Evolutionary conservation across 306 rosid genomes (phyloP), one percentile per base, ranked within the genome.

Genomic region (Benincasa hispida): DNA sequence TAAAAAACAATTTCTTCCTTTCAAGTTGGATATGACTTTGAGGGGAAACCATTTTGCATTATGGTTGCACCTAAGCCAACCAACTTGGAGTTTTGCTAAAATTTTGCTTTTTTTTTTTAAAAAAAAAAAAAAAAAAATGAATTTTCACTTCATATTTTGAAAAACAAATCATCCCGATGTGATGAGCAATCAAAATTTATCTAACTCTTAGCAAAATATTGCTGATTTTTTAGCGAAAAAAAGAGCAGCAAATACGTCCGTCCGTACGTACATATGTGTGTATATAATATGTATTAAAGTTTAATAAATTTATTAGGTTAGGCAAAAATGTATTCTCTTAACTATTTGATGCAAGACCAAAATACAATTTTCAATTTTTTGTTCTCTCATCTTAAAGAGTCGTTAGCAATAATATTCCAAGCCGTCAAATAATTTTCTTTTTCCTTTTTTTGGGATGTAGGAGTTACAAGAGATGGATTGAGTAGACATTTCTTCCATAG

Each of bases 401-500:
- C 6, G 18, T 24, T 3, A 27, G 34, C 15, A 2, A 25, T 4
- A 59, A 11, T 59, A 19, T 55, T n/a, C 13, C 27, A 9, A 55
- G 5, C 13, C 0, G 13, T 8, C 5, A 21, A 55, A n/a, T 21
- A 1, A 27, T 59, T 59, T 55, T 21, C 0, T 72, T 72, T 18
- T 19, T 9, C 8, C 6, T 37, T 22, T 25, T 39, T 27, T 5
- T 47, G 17, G 18, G 18, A 5, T 41, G 68, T 81, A 93, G 98
- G 98, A 80, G 98, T 94, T 13, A 89, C 91, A 48, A 94, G 93
- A 87, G 99, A 94, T 84, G 99, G 99, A 0, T 78, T 94, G 85
- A 94, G 89, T 80, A 87, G 96, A 77, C 99, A 94, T 82, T 94
- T 92, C 83, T 94, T 94, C 84, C 99, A 94, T 59, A 88, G 99